phyloP scores from a whole-genome alignment of 208 protist genomes.

The Trichomonas vaginalis region DNA sequence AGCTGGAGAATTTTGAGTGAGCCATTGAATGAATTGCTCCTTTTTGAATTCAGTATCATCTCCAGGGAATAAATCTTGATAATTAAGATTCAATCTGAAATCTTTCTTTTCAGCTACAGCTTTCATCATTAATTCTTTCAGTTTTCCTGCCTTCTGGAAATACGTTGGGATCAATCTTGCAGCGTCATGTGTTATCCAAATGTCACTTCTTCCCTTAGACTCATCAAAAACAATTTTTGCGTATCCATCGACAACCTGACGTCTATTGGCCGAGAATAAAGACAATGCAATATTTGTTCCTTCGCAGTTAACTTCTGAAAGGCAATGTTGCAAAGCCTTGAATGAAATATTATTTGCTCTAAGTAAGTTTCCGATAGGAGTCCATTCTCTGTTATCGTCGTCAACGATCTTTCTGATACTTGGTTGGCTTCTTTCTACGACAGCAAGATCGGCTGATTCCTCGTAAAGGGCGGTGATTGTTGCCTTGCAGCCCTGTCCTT shows the following conservation, averaged over 20 bases:
- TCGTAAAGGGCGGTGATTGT: not conserved
- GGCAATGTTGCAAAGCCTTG: not conserved
- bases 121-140: not conserved
- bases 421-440: not conserved
- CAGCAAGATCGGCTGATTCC: not conserved
- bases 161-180: not conserved
- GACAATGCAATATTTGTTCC: not conserved
- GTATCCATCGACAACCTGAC: not conserved
- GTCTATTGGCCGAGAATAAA: not conserved
- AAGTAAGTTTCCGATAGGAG: not conserved
- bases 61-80: not conserved
- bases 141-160: not conserved
- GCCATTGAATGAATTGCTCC: not conserved
- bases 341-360: not conserved
- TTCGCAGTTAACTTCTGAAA: not conserved
- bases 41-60: not conserved
- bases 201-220: not conserved
- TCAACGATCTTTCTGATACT: not conserved
- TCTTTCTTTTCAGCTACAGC: not conserved
- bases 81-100: not conserved
- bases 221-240: not conserved
- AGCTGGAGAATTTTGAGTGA: not conserved
- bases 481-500: not conserved
- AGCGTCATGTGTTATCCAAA: not conserved
- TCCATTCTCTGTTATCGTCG: not conserved